Base-by-base conservation (phyloP, 257 asterid genomes). In the Paraleonurus japonicus region DNA sequence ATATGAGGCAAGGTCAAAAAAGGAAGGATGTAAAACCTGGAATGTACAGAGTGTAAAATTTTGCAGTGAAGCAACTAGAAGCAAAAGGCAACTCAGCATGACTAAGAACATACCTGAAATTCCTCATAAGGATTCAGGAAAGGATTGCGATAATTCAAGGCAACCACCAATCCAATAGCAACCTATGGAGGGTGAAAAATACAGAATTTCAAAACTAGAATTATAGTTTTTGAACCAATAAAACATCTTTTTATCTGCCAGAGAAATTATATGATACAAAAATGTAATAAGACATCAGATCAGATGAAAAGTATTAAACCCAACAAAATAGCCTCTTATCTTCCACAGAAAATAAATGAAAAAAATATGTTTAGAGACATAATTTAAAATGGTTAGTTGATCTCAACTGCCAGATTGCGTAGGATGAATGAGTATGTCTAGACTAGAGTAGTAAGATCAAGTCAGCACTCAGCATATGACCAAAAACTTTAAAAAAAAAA, bases 81-180 rank as follows among this genome's bases (percentile, higher is more conserved):
- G 27, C 19, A 53, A 57, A 79, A 69, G n/a, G 8, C 7, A 73
- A 64, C 20, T 4, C 35, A 50, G 72, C 4, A 35, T 4, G 13
- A 32, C 58, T 19, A 37, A 48, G 68, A 69, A 30, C 57, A 51
- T 80, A 94, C 99, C 99, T 94, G 99, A 79, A 88, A 94, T 81
- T 94, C 97, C 84, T 94, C 99, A 54, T 91, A 94, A 20, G 97
- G 96, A 76, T 88, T 91, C 84, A 94, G 72, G 87, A 81, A 91
- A 70, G 99, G 97, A 76, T 91, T 94, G 30, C 71, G 86, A 85
- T 94, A 94, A 79, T 94, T 80, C 82, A 91, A 81, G 41, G 96
- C 97, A 80, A 91, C 88, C 62, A 94, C 97, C 68, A 89, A 67
- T 67, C 99, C 99, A 70, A 91, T 61, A 23, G 93, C 96, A 72